Conservation (phyloP, 1,284 basidiomycete genomes). For the Sparassis latifolia region DNA sequence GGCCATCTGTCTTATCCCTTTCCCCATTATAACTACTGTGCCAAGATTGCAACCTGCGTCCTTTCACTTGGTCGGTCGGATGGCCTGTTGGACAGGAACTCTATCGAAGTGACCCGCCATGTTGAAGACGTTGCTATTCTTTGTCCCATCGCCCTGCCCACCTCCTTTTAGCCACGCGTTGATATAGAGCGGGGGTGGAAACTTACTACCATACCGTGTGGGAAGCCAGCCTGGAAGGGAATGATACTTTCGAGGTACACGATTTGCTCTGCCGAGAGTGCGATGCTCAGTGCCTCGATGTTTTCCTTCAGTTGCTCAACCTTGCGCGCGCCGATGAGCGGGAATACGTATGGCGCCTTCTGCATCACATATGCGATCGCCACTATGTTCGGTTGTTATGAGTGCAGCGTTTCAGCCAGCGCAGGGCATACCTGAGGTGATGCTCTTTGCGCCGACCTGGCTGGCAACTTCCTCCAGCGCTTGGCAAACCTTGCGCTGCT, state of each 20-base stretch:
- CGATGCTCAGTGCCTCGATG: constrained; percentile 17
- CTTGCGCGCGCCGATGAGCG: constrained; percentile 21
- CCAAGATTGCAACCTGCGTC: background rate
- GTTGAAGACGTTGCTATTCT: constrained; percentile 8
- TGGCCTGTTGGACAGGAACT: constrained; percentile 12
- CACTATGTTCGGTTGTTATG: constrained; percentile 22
- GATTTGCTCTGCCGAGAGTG: constrained; percentile 15
- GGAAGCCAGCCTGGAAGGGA: constrained; percentile 18
- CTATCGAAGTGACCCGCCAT: constrained; percentile 13
- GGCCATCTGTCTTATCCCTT: no score
- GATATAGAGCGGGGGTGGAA: background rate
- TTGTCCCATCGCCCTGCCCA: constrained; percentile 13
- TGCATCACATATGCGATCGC: constrained; percentile 22
- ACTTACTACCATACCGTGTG: constrained; percentile 13
- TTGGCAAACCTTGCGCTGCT: constrained; percentile 28
- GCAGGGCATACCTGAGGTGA: constrained; percentile 3
- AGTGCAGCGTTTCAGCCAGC: constrained; percentile 22
- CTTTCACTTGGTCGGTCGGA: constrained; percentile 8
- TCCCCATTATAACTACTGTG: background rate
- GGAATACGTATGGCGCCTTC: constrained; percentile 19
- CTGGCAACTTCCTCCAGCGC: constrained; percentile 37
- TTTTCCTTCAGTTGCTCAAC: constrained; percentile 18
- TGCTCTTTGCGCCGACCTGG: constrained; percentile 27
- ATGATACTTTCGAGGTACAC: constrained; percentile 12
- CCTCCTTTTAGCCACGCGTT: background rate